Evolutionary conservation across 148 eudicot species (phyloP).

Genomic region (Persicaria maculosa): DNA sequence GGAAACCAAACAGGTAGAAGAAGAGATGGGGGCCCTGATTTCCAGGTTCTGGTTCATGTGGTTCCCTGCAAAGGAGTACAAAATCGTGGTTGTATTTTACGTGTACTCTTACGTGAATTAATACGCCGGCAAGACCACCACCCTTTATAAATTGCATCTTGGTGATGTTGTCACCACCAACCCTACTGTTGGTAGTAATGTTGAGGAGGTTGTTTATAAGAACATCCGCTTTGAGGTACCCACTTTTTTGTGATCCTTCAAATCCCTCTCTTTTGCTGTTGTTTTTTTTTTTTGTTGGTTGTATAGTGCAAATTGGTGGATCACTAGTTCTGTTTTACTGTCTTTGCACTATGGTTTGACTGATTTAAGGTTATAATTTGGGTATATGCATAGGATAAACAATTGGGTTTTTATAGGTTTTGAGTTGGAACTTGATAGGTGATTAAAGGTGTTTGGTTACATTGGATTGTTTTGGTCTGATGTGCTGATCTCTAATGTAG

Average conservation of each 20-base stretch:
- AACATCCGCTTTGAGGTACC: slow-evolving; percentile 88
- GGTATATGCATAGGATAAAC: too few relatives aligned
- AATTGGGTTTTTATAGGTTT: too few relatives aligned
- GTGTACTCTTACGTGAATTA: too few relatives aligned
- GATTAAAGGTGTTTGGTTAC: too few relatives aligned
- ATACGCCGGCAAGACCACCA: slow-evolving; percentile 96
- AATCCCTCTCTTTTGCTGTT: neutral
- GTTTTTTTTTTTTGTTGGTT: too few relatives aligned
- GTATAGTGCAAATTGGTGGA: neutral
- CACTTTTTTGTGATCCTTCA: neutral
- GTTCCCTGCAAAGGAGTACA: slow-evolving; percentile 95
- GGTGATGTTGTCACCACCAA: slow-evolving; percentile 97
- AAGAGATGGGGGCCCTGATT: slow-evolving; percentile 70
- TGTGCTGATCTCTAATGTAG: too few relatives aligned
- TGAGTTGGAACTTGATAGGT: too few relatives aligned
- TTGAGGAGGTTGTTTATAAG: slow-evolving; percentile 92
- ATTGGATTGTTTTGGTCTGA: too few relatives aligned
- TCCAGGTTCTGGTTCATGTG: slow-evolving; percentile 96
- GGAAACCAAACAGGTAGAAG: neutral
- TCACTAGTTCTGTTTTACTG: neutral
- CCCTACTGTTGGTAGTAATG: slow-evolving; percentile 96
- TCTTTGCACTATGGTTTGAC: too few relatives aligned
- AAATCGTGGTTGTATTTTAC: slow-evolving; percentile 89
- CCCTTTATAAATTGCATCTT: slow-evolving; percentile 86
- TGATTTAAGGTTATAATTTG: too few relatives aligned